Evolutionary conservation across 257 asterid species (phyloP).

Genomic region (Scutellaria minor): DNA sequence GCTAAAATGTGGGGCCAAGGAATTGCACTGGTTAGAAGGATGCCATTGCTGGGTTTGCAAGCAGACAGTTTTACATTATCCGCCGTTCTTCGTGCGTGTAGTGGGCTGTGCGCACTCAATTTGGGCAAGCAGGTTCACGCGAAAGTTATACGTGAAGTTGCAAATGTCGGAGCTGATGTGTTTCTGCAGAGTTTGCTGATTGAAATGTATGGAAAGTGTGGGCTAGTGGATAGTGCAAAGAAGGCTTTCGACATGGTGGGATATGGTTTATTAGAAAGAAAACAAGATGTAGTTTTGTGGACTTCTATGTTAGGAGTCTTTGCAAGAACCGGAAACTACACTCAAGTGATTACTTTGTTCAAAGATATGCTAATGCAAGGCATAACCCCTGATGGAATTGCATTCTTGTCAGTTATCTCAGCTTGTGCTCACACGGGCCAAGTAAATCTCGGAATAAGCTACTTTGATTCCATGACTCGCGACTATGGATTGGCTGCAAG

Average conservation of each 20-base stretch:
- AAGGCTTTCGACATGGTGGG: conserved; percentile 60
- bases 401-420: conserved; percentile 73
- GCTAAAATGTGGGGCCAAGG: conserved; percentile 69
- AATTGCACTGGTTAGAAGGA: conserved; percentile 49
- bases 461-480: conserved; percentile 64
- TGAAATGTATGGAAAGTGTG: conserved; percentile 90
- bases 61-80: conserved; percentile 65
- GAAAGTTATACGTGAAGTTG: conserved; percentile 44
- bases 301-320: conserved; percentile 78
- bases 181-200: conserved; percentile 75
- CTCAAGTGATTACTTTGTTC: conserved; percentile 59
- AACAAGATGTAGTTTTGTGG: conserved; percentile 76
- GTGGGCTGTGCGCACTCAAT: conserved; percentile 58
- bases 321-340: conserved; percentile 66
- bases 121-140: conserved; percentile 77
- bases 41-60: conserved; percentile 48
- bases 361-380: conserved; percentile 66
- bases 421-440: conserved; percentile 92
- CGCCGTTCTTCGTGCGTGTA: conserved; percentile 67
- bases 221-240: conserved; percentile 61
- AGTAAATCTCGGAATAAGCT: conserved; percentile 71
- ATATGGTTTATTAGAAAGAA: conserved; percentile 38
- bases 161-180: conserved; percentile 53
- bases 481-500: conserved; percentile 55
- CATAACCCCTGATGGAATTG: conserved; percentile 73